Base-by-base conservation (phyloP, 768 basidiomycete genomes). In the Podaxis mareebaensis region DNA sequence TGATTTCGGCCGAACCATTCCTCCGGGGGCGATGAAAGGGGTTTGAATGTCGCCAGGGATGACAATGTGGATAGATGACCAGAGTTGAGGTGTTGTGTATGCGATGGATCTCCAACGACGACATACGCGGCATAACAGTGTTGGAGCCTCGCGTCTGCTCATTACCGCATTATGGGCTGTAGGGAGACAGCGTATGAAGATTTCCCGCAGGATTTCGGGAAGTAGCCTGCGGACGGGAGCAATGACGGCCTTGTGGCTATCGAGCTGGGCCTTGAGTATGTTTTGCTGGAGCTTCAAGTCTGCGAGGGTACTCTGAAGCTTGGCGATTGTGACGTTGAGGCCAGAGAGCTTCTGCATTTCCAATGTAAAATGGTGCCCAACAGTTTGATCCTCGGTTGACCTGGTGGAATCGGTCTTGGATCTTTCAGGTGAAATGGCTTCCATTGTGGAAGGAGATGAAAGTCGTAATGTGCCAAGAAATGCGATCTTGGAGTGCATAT, bases 171-270 rank as follows among this genome's bases (percentile, higher is more conserved):
- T 66, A 54, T 60, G 66, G 1, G 33, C 26, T 2, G 22, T 46
- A 0, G 69, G 67, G 24, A 70, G 66, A 40, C 67, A 70, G 7
- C 24, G 54, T 1, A 67, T 10, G 58, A 71, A 71, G 33, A 71
- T 67, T 36, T 66, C 67, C 17, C 66, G 66, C 13, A 71, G 63
- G 30, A 70, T 64, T 39, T 71, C 69, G 12, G 59, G 64, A 3
- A 68, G 67, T 24, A 72, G 55, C 13, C 61, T 60, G 33, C 66
- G 60, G 33, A 67, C 58, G 36, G 64, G 67, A 3, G 67, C 33
- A 24, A 53, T 56, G n/a, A 61, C n/a, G 22, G 26, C 17, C 6
- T 4, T 36, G 28, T 54, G 20, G 4, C 1, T n/a, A 6, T 40
- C n/a, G 11, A 61, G 7, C 4, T 42, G 10, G 12, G 1, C 22